phyloP scores from a whole-genome alignment of 2,329 filamentous ascomycete genomes.

The Eurotiales sp. region DNA sequence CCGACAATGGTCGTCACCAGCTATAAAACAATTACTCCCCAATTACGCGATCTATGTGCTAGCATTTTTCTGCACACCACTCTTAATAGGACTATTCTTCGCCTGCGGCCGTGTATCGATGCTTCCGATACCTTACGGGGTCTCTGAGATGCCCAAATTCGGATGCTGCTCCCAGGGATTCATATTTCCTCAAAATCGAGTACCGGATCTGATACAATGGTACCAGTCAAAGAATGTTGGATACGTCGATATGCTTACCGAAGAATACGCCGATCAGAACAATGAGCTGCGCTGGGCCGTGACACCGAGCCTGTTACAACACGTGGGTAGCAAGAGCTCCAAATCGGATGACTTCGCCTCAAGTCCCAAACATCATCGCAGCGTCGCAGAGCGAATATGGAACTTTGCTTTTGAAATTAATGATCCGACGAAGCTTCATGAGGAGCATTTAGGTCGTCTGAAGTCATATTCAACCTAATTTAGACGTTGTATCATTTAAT shows the following conservation, averaged over 20 bases:
- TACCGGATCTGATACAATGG: constrained; percentile 26
- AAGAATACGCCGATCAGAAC: constrained; percentile 40
- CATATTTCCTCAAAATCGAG: constrained; percentile 37
- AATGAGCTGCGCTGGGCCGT: constrained; percentile 39
- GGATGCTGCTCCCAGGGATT: constrained; percentile 46
- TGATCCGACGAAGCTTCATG: too few species aligned
- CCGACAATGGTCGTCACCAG: constrained; percentile 12
- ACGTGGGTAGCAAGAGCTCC: constrained; percentile 40
- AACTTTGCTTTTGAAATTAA: constrained; percentile 21
- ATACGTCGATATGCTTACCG: constrained; percentile 39
- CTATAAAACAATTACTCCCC: constrained; percentile 17
- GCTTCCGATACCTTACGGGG: constrained; percentile 31
- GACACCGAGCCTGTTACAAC: constrained; percentile 43
- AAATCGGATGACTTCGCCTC: constrained; percentile 21
- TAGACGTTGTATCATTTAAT: too few species aligned
- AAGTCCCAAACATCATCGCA: constrained; percentile 1
- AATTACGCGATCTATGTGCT: constrained; percentile 23
- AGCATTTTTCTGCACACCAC: constrained; percentile 26
- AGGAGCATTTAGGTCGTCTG: too few species aligned
- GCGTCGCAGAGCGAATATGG: constrained; percentile 17
- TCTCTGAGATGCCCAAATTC: constrained; percentile 39
- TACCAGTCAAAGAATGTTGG: constrained; percentile 31
- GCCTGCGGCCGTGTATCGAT: constrained; percentile 39
- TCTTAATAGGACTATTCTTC: constrained; percentile 37
- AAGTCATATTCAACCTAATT: too few species aligned